phyloP scores from a whole-genome alignment of 106 monocot species.

The Platanthera zijinensis region DNA sequence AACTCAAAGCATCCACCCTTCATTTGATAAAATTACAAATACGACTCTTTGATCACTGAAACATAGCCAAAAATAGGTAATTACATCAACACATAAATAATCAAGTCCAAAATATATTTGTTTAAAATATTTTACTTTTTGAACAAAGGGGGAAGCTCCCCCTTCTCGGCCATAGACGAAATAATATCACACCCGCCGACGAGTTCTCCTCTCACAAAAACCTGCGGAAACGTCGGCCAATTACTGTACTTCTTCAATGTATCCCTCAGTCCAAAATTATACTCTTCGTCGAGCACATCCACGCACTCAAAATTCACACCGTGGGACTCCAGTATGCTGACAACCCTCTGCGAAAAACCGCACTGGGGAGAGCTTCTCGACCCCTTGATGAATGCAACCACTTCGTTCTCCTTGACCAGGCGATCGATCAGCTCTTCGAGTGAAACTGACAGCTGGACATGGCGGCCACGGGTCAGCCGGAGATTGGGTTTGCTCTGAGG shows the following conservation, averaged over 20 bases:
- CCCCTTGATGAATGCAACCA: conserved; percentile 97
- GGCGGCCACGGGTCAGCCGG: conserved; percentile 74
- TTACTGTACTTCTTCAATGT: conserved; percentile 86
- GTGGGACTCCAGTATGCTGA: conserved; percentile 64
- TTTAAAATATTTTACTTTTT: conserved; percentile 24
- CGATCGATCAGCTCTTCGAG: conserved; percentile 74
- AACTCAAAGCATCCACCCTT: background rate
- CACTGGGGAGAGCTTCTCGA: conserved; percentile 81
- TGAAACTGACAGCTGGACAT: conserved; percentile 69
- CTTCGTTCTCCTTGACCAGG: conserved; percentile 78
- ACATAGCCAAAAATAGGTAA: background rate
- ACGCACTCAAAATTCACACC: conserved; percentile 81
- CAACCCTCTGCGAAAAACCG: conserved; percentile 88
- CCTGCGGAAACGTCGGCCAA: conserved; percentile 95
- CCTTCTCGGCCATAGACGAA: conserved; percentile 70
- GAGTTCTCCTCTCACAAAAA: conserved; percentile 79
- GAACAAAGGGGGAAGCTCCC: conserved; percentile 47
- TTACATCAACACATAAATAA: background rate
- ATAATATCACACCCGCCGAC: conserved; percentile 96
- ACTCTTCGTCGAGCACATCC: conserved; percentile 86
- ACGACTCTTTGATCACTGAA: background rate
- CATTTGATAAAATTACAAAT: background rate
- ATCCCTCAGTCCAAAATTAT: conserved; percentile 80
- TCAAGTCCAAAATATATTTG: background rate
- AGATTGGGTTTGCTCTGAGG: conserved; percentile 55